Base-by-base conservation (phyloP, 1,284 basidiomycete genomes). In the Athelia sp. region DNA sequence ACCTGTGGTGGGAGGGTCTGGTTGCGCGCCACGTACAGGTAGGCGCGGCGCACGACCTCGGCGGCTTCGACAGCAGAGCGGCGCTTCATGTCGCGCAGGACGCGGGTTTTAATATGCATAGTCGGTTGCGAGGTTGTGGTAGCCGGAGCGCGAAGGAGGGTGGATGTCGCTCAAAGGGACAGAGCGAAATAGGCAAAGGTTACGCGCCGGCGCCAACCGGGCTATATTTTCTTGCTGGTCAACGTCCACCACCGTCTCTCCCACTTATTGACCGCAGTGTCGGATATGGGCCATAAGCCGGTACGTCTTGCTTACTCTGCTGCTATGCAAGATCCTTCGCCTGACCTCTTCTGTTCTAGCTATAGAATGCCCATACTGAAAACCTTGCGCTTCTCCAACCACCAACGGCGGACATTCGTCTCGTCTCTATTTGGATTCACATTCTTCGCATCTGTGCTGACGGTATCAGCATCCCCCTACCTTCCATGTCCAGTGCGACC, bases 1-100 rank as follows among this genome's bases (percentile, higher is more conserved):
- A 97, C 81, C 62, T 91, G 85, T 3, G 88, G 74, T 6, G 93
- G 84, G 11, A 96, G 71, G 0, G 82, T 81, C 62, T 91, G 84
- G 70, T 97, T 96, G 56, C 93, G 81, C 18, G 93, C 92, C 56
- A 96, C 87, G 67, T 84, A 92, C 52, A 96, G 83, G 67, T 93
- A 93, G 0, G 93, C 93, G 49, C 91, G 76, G 22, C 93, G 84
- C 38, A 84, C 74, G 47, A 94, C 74, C 66, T 97, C 93, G 61
- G 85, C 83, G 38, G 82, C 78, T 47, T 75, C 73, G 52, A 90
- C 84, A 48, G 79, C 82, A 34, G 79, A 65, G 48, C 87, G 84
- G 26, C 85, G 86, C 61, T 87, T 87, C 54, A 90, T 80, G 65
- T 91, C 88, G 63, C 89, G 80, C 47, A 90, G 64, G 48, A 92